These are phyloP conservation scores for Tilletia horrida DNA, from an alignment of 1,284 basidiomycete genomes.

Conservation along the genomic window DNA sequence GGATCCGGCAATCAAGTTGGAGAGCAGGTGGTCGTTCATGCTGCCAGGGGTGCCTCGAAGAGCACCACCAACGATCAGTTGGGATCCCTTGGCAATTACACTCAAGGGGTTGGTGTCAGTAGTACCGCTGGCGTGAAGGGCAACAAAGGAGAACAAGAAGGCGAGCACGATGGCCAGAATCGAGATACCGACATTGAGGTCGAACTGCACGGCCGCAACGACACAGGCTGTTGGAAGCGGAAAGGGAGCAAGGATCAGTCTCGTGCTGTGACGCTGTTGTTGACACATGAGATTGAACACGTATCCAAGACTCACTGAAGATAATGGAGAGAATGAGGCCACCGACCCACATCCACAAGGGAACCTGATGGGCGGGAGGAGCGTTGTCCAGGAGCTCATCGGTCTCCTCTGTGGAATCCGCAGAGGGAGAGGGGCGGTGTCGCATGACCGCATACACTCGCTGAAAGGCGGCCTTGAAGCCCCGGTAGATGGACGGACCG, in stretches of 20 bases:
- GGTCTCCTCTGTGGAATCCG: slow-evolving; percentile 20
- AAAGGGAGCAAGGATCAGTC: not conserved
- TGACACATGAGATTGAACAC: not conserved
- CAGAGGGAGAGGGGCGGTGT: not conserved
- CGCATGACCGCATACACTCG: slow-evolving; percentile 24
- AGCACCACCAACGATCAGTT: slow-evolving; percentile 46
- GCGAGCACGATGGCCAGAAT: slow-evolving; percentile 60
- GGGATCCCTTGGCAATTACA: slow-evolving; percentile 43
- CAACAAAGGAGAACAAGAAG: slow-evolving; percentile 69
- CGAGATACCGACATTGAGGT: slow-evolving; percentile 49
- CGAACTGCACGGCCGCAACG: slow-evolving; percentile 55
- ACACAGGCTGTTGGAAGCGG: slow-evolving; percentile 55
- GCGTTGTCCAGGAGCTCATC: slow-evolving; percentile 38
- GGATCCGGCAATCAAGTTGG: slow-evolving; percentile 64
- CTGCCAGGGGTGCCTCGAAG: slow-evolving; percentile 57
- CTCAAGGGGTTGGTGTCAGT: slow-evolving; percentile 49
- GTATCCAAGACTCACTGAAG: slow-evolving; percentile 57
- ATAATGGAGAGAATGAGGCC: slow-evolving; percentile 62
- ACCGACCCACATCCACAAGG: slow-evolving; percentile 62
- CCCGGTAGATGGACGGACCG: slow-evolving; percentile 47
- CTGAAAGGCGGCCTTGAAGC: slow-evolving; percentile 39
- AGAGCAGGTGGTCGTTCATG: slow-evolving; percentile 53
- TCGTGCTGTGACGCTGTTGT: not conserved
- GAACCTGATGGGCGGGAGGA: slow-evolving; percentile 61
- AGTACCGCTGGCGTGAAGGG: slow-evolving; percentile 59